phyloP scores from a whole-genome alignment of 306 rosid species.

The Cicer arietinum region DNA sequence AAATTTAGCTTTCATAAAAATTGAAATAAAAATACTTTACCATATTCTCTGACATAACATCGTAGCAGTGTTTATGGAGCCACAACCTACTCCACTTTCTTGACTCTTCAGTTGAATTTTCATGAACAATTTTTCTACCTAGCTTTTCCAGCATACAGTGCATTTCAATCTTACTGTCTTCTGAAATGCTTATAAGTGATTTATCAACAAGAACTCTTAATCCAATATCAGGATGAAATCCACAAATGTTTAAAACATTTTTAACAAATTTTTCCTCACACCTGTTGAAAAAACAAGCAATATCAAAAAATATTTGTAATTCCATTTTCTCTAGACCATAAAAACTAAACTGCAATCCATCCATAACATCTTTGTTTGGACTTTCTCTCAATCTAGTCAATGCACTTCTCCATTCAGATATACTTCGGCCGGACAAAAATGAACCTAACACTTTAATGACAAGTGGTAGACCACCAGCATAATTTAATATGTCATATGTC shows the following conservation, averaged over 20 bases:
- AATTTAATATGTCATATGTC: neutral
- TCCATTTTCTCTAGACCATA: neutral
- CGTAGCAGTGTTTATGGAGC: neutral
- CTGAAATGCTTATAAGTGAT: neutral
- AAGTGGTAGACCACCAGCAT: neutral
- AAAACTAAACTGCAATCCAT: neutral
- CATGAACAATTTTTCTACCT: conserved; percentile 24
- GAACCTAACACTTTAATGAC: neutral
- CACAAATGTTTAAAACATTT: neutral
- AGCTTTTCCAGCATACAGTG: neutral
- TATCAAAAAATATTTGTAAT: neutral
- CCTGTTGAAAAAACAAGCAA: neutral
- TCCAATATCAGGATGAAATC: neutral
- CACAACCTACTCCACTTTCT: conserved; percentile 44
- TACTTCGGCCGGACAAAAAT: neutral
- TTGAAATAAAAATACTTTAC: neutral
- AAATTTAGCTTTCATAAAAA: neutral
- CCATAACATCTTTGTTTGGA: neutral
- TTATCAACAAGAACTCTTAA: neutral
- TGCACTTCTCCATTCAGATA: neutral
- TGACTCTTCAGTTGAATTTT: neutral
- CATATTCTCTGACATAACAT: neutral
- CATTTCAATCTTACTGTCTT: neutral
- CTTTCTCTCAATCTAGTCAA: neutral
- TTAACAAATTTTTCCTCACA: neutral